Evolutionary conservation across 768 basidiomycete species (phyloP).

Genomic region (Tylopilus intermedius): DNA sequence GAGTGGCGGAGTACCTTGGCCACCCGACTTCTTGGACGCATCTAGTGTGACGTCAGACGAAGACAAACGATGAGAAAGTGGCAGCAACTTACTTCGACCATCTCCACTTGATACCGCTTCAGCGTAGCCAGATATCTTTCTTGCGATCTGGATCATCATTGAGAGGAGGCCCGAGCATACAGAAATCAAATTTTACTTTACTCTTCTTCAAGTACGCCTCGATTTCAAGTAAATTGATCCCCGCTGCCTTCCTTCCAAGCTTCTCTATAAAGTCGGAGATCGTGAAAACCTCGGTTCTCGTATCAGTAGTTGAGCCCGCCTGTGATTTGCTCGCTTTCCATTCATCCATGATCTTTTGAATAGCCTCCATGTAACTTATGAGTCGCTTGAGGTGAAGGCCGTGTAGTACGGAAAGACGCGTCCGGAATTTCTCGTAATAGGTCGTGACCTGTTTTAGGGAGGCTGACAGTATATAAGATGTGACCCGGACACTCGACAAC

Average conservation of each 20-base stretch:
- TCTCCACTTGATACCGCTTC: slow-evolving; percentile 43
- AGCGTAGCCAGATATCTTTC: slow-evolving; percentile 83
- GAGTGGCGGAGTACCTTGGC: slow-evolving; percentile 63
- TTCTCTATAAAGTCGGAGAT: slow-evolving; percentile 59
- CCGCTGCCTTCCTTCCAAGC: slow-evolving; percentile 63
- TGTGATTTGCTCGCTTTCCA: slow-evolving; percentile 38
- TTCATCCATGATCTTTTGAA: slow-evolving; percentile 53
- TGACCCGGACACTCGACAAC: slow-evolving; percentile 68
- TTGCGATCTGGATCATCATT: slow-evolving; percentile 45
- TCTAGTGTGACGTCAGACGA: too few species aligned
- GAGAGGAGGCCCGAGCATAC: background rate
- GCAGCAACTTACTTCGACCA: too few species aligned
- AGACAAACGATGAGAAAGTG: too few species aligned
- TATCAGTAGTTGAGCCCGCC: slow-evolving; percentile 7
- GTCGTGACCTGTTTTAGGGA: slow-evolving; percentile 71
- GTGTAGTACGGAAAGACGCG: slow-evolving; percentile 68
- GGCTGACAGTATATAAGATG: slow-evolving; percentile 48
- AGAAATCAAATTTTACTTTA: slow-evolving; percentile 59
- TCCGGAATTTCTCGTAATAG: slow-evolving; percentile 76
- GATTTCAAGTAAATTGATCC: slow-evolving; percentile 80
- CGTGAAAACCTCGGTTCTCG: slow-evolving; percentile 58
- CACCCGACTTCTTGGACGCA: slow-evolving; percentile 1
- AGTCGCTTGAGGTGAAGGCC: slow-evolving; percentile 77
- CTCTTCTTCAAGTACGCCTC: slow-evolving; percentile 76
- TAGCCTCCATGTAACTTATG: slow-evolving; percentile 62